Evolutionary conservation across 176 grass and related monocot species (phyloP).

Genomic region (Ensete glaucum): DNA sequence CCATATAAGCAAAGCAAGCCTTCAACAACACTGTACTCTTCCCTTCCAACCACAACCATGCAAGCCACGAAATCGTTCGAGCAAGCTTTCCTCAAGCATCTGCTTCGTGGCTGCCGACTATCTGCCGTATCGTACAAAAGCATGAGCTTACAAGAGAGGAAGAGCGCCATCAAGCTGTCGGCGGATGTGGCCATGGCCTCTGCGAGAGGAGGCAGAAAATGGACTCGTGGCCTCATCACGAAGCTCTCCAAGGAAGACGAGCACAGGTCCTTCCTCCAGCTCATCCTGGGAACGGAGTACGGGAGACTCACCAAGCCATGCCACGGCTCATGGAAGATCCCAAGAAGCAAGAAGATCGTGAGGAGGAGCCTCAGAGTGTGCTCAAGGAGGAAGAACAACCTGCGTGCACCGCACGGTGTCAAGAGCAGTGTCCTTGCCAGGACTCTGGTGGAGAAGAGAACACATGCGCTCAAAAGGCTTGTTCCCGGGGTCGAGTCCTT

Average conservation of each 20-base stretch:
- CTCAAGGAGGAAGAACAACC: slow-evolving; percentile 1
- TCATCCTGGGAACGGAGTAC: slow-evolving; percentile 7
- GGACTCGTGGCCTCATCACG: slow-evolving; percentile 9
- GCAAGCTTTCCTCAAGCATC: slow-evolving; percentile 5
- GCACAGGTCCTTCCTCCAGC: neutral
- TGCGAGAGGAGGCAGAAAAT: neutral
- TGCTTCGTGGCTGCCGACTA: slow-evolving; percentile 2
- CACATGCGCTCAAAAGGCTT: slow-evolving; percentile 41
- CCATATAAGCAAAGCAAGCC: too few species aligned
- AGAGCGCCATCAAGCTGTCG: slow-evolving; percentile 14
- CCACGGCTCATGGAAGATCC: neutral
- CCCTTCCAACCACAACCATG: neutral
- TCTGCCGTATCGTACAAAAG: neutral
- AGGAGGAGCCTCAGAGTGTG: neutral
- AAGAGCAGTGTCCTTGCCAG: neutral
- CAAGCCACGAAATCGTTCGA: neutral
- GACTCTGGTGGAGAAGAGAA: slow-evolving; percentile 29
- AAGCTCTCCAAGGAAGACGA: neutral
- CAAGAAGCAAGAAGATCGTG: slow-evolving; percentile 4
- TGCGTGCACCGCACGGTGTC: neutral
- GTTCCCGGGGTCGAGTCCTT: slow-evolving; percentile 44
- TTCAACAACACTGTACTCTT: too few species aligned
- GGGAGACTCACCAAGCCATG: neutral
- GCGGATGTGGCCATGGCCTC: slow-evolving; percentile 13
- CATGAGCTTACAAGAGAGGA: neutral